Percentiles rank a stretch among this genome's conserved stretches.
These are phyloP conservation scores for Vaccinium corymbosum DNA, from an alignment of 148 eudicot genomes.

Conservation along the genomic window DNA sequence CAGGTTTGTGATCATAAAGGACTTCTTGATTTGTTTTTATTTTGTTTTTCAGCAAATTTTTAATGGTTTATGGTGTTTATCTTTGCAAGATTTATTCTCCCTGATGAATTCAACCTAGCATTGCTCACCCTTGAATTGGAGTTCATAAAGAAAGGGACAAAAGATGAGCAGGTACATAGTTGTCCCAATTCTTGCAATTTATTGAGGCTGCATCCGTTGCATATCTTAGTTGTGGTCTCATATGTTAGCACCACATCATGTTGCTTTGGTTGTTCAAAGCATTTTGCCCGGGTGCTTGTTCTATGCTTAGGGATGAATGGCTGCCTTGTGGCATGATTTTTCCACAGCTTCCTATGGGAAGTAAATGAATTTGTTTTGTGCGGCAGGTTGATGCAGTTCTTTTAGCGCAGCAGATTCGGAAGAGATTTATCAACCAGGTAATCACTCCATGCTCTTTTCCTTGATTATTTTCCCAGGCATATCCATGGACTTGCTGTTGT, in stretches of 20 bases:
- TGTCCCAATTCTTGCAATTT: background rate
- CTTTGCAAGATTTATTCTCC: conserved; percentile 54
- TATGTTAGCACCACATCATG: background rate
- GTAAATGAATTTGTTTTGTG: conserved; percentile 18
- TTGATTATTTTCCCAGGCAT: background rate
- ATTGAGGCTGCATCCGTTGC: background rate
- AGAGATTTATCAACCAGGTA: conserved; percentile 72
- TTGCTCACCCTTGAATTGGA: conserved; percentile 85
- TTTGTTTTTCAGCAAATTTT: conserved; percentile 11
- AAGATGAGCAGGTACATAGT: conserved; percentile 61
- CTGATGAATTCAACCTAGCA: conserved; percentile 71
- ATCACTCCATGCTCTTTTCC: conserved; percentile 20
- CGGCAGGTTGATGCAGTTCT: conserved; percentile 78
- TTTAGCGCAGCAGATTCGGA: conserved; percentile 59
- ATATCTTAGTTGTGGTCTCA: background rate
- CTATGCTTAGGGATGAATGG: background rate
- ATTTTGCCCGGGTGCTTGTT: conserved; percentile 13
- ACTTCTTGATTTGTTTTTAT: background rate
- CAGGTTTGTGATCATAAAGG: conserved; percentile 38
- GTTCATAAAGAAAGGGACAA: conserved; percentile 64
- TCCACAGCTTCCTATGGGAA: background rate
- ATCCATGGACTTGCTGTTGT: background rate
- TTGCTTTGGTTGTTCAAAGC: conserved; percentile 4
- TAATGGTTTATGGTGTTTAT: conserved; percentile 6
- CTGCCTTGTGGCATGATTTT: background rate